Conservation (phyloP, 129 eudicot species). For the Tagetes erecta region DNA sequence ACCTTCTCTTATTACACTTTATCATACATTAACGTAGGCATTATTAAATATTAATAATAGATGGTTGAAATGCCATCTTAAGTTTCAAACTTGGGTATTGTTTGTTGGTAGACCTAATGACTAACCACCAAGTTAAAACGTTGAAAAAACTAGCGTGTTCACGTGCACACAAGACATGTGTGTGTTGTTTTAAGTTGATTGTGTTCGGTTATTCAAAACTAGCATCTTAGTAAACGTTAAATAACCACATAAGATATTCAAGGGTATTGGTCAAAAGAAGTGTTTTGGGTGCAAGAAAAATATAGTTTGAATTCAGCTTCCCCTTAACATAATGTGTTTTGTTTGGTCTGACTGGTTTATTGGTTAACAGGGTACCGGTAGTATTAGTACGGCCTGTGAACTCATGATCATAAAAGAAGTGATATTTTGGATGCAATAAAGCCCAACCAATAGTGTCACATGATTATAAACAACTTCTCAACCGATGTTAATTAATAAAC, state of each 20-base stretch:
- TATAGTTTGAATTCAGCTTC: too few species aligned
- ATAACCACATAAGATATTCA: background rate
- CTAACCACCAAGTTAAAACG: too few species aligned
- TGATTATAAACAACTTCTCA: conserved; percentile 7
- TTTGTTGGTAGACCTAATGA: too few species aligned
- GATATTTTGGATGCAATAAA: background rate
- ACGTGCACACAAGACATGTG: background rate
- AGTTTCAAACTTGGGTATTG: too few species aligned
- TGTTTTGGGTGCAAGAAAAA: too few species aligned
- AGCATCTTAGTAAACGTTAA: background rate
- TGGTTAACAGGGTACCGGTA: background rate
- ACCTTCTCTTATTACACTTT: too few species aligned
- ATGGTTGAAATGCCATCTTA: too few species aligned
- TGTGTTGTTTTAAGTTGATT: background rate
- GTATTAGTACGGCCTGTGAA: background rate
- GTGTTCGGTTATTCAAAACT: background rate
- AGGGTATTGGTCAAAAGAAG: too few species aligned
- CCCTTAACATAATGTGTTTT: background rate
- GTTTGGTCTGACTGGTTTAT: background rate
- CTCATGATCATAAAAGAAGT: background rate
- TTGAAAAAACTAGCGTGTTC: background rate
- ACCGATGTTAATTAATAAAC: conserved; percentile 2
- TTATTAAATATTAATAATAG: too few species aligned
- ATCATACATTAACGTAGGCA: too few species aligned
- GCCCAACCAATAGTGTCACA: conserved; percentile 4